phyloP scores from a whole-genome alignment of 2,329 filamentous ascomycete species.

The Xylariaceae sp. region DNA sequence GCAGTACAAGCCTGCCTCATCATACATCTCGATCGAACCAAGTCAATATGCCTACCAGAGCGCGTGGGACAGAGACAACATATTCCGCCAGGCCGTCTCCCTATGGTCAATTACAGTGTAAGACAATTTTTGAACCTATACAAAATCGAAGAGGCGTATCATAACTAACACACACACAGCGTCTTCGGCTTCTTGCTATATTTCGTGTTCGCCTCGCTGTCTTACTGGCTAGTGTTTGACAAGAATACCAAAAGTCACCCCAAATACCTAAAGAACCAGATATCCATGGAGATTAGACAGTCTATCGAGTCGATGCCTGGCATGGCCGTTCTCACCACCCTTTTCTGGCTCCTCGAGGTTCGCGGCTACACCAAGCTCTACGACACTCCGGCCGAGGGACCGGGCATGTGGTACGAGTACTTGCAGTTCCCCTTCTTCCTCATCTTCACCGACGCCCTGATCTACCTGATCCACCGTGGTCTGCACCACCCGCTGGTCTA shows the following conservation, averaged over 20 bases:
- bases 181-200: constrained; percentile 81
- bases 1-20: constrained; percentile 69
- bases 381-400: constrained; percentile 70
- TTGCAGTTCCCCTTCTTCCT: constrained; percentile 81
- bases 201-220: constrained; percentile 77
- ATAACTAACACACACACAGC: constrained; percentile 45
- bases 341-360: constrained; percentile 79
- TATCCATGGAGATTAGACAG: constrained; percentile 79
- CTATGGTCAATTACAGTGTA: constrained; percentile 87
- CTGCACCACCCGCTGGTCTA: constrained; percentile 73
- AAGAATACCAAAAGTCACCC: constrained; percentile 85
- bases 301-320: constrained; percentile 71
- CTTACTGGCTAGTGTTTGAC: constrained; percentile 87
- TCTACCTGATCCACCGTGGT: constrained; percentile 77
- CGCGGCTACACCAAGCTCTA: constrained; percentile 85
- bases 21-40: constrained; percentile 66
- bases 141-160: not conserved
- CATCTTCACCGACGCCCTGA: constrained; percentile 70
- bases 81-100: constrained; percentile 68
- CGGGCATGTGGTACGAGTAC: constrained; percentile 72
- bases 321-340: constrained; percentile 78
- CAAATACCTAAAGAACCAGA: constrained; percentile 92
- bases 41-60: constrained; percentile 76
- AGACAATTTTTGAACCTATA: constrained; percentile 24
- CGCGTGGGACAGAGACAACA: constrained; percentile 71